phyloP scores from a whole-genome alignment of 108 stramenopile species.

The Mediolabrus comicus region DNA sequence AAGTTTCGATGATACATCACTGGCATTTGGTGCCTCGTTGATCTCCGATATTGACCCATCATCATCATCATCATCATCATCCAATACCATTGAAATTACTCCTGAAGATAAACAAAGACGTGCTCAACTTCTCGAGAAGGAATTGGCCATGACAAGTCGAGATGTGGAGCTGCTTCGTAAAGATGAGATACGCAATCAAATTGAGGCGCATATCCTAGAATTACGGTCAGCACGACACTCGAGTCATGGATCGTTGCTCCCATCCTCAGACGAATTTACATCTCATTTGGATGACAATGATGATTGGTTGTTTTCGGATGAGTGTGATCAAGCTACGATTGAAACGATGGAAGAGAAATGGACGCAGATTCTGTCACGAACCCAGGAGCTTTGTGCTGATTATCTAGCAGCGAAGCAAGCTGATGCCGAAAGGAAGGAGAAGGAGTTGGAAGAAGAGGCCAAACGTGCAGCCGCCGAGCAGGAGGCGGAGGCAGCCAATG shows the following conservation, averaged over 20 bases:
- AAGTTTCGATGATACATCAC: slow-evolving; percentile 60
- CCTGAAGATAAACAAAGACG: slow-evolving; percentile 11
- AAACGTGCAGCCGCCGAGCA: slow-evolving; percentile 40
- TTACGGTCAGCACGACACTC: slow-evolving; percentile 51
- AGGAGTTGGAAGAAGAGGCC: slow-evolving; percentile 57
- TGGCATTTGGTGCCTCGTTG: slow-evolving; percentile 53
- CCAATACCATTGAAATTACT: neutral
- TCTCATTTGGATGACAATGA: slow-evolving; percentile 40
- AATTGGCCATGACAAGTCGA: slow-evolving; percentile 31
- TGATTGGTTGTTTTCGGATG: slow-evolving; percentile 57
- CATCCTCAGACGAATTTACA: slow-evolving; percentile 34
- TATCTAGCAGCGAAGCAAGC: slow-evolving; percentile 40
- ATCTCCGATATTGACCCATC: neutral
- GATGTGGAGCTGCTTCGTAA: slow-evolving; percentile 37
- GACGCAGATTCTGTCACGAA: slow-evolving; percentile 17
- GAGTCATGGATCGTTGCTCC: slow-evolving; percentile 40
- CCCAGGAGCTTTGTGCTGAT: slow-evolving; percentile 35
- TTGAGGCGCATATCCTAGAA: slow-evolving; percentile 53
- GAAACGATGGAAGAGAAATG: slow-evolving; percentile 42
- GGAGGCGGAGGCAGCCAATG: slow-evolving; percentile 27
- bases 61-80: neutral
- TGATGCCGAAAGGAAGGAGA: slow-evolving; percentile 40
- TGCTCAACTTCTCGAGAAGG: slow-evolving; percentile 17
- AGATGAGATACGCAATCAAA: slow-evolving; percentile 43
- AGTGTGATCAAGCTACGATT: slow-evolving; percentile 36